Percentiles rank a stretch among this genome's conserved stretches.
Conservation (phyloP, 495 filamentous ascomycete genomes). For the Wilcoxina mikolae region DNA sequence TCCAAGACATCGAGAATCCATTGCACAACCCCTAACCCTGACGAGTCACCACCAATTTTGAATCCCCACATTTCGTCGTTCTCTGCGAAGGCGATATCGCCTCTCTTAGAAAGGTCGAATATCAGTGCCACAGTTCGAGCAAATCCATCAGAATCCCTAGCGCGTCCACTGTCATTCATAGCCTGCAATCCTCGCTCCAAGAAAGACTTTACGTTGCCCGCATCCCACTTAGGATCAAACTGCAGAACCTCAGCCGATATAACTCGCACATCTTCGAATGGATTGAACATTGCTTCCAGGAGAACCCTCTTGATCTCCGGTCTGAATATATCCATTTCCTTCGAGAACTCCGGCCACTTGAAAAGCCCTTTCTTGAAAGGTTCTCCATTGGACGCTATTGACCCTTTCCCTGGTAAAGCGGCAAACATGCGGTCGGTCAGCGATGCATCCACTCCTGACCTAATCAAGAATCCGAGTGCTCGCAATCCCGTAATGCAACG, state of each 20-base stretch:
- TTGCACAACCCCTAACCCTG: not conserved
- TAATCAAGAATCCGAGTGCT: slow-evolving; percentile 45
- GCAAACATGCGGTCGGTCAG: not conserved
- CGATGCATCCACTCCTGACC: slow-evolving; percentile 35
- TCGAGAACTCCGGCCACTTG: slow-evolving; percentile 5
- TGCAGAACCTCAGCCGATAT: slow-evolving; percentile 46
- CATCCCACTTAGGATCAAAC: slow-evolving; percentile 10
- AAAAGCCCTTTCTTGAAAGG: slow-evolving; percentile 9
- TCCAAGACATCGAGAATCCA: slow-evolving; percentile 19
- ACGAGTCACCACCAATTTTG: not conserved
- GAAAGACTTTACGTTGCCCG: slow-evolving; percentile 12
- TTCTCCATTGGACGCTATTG: slow-evolving; percentile 8
- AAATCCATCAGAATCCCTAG: slow-evolving; percentile 9
- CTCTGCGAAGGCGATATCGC: not conserved
- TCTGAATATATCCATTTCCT: slow-evolving; percentile 41
- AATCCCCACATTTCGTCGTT: not conserved
- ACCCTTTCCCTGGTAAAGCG: not conserved
- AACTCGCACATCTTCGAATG: slow-evolving; percentile 81
- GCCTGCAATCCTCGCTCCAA: slow-evolving; percentile 10
- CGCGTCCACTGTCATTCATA: slow-evolving; percentile 28
- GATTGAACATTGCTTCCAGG: slow-evolving; percentile 65
- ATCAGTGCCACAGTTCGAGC: slow-evolving; percentile 8
- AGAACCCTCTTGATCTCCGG: slow-evolving; percentile 38
- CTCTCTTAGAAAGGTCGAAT: slow-evolving; percentile 11
- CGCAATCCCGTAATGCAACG: slow-evolving; percentile 69